Evolutionary conservation across 768 basidiomycete genomes (phyloP).

Genomic region (Leccinum pellstonianum): DNA sequence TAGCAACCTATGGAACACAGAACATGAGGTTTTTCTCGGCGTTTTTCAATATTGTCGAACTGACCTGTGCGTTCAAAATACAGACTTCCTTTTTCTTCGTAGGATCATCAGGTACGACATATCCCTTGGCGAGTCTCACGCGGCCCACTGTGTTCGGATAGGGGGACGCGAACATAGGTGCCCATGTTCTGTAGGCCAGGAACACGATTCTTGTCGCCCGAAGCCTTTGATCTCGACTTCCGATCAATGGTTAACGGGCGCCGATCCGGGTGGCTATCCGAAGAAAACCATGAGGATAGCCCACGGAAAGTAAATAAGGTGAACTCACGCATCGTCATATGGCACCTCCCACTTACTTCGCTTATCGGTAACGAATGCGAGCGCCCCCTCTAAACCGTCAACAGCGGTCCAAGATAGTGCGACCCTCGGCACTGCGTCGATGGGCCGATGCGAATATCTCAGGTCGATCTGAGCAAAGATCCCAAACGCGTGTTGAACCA

Average conservation of each 20-base stretch:
- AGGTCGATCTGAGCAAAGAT: conserved; percentile 79
- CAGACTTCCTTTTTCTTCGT: conserved; percentile 47
- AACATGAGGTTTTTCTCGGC: not conserved
- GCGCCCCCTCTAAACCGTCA: conserved; percentile 43
- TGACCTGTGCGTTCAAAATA: conserved; percentile 57
- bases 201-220: conserved; percentile 55
- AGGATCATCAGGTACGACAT: conserved; percentile 45
- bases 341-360: conserved; percentile 60
- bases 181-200: conserved; percentile 60
- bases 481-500: conserved; percentile 75
- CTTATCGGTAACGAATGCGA: conserved; percentile 66
- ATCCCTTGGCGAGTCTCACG: conserved; percentile 57
- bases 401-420: conserved; percentile 61
- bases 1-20: conserved; percentile 45
- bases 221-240: conserved; percentile 46
- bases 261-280: conserved; percentile 37
- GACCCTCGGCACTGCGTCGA: conserved; percentile 65
- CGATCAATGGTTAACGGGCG: conserved; percentile 23
- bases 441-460: conserved; percentile 57
- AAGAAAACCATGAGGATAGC: not conserved
- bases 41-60: not conserved
- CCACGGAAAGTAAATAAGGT: not conserved
- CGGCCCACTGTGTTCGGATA: conserved; percentile 26
- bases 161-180: conserved; percentile 35
- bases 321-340: conserved; percentile 73